Evolutionary conservation across 78 protist species (phyloP).

Genomic region (Dictyostelium firmibasis): DNA sequence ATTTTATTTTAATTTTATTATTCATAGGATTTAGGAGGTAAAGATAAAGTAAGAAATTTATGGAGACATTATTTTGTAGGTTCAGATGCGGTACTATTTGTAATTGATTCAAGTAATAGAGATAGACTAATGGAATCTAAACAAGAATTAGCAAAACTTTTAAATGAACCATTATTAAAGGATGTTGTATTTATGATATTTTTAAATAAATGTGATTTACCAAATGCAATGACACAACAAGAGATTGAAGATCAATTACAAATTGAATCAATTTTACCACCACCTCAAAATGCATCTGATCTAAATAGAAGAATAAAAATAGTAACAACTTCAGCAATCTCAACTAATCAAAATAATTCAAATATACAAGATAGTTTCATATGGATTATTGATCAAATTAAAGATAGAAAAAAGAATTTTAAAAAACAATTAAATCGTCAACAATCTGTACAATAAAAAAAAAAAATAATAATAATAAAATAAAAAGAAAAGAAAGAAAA

Average conservation of each 20-base stretch:
- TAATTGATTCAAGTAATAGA: constrained; percentile 69
- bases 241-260: constrained; percentile 74
- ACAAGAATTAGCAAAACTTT: constrained; percentile 60
- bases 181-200: constrained; percentile 59
- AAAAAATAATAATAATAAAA: no score
- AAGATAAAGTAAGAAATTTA: not conserved
- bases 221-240: constrained; percentile 57
- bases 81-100: constrained; percentile 76
- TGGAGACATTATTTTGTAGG: constrained; percentile 56
- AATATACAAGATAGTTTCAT: constrained; percentile 72
- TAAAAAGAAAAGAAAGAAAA: not conserved
- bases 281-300: not conserved
- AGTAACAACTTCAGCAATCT: constrained; percentile 47
- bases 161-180: constrained; percentile 77
- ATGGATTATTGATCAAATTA: constrained; percentile 56
- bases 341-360: constrained; percentile 15
- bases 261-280: constrained; percentile 32
- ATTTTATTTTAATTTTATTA: no score
- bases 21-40: not conserved
- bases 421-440: not conserved
- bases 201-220: constrained; percentile 81
- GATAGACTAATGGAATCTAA: constrained; percentile 83
- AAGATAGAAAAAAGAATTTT: not conserved
- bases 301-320: constrained; percentile 76
- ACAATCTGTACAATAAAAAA: not conserved